Conservation (phyloP, 1,139 yeast species). For the Candida pseudocylindracea region DNA sequence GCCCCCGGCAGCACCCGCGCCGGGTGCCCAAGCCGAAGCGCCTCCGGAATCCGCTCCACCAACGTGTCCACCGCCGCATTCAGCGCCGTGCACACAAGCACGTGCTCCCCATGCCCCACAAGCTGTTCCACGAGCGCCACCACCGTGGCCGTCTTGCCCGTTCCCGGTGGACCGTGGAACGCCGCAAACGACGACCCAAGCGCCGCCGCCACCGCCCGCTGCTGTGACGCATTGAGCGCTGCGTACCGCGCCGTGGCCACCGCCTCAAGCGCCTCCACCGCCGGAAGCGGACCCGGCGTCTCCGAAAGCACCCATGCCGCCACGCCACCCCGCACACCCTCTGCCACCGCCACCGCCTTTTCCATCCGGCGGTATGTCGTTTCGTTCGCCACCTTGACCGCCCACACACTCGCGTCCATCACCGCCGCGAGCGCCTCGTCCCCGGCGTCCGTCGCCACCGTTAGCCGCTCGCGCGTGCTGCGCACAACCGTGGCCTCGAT, state of each 20-base stretch:
- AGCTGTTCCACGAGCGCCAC: conserved; percentile 72
- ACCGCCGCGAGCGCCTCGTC: not conserved
- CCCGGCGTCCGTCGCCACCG: not conserved
- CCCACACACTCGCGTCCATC: too few species aligned
- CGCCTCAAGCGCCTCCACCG: conserved; percentile 2
- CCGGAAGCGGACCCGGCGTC: conserved; percentile 11
- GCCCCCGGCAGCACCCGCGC: conserved; percentile 53
- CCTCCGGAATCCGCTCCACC: conserved; percentile 44
- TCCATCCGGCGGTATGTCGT: too few species aligned
- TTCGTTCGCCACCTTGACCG: too few species aligned
- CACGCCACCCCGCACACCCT: too few species aligned
- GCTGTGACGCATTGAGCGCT: conserved; percentile 46
- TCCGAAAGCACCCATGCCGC: conserved; percentile 12
- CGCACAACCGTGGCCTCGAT: not conserved
- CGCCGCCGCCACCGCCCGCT: conserved; percentile 17
- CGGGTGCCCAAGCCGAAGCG: conserved; percentile 75
- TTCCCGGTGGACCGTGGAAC: conserved; percentile 29
- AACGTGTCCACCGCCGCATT: conserved; percentile 91
- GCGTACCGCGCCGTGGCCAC: not conserved
- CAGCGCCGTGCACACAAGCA: conserved; percentile 87
- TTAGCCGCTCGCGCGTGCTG: not conserved
- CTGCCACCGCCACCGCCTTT: too few species aligned
- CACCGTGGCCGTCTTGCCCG: conserved; percentile 53
- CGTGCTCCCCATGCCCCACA: conserved; percentile 30
- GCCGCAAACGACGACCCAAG: conserved; percentile 19